Evolutionary conservation across 805 yeast genomes (phyloP).

Genomic region (Wickerhamomyces subpelliculosus): DNA sequence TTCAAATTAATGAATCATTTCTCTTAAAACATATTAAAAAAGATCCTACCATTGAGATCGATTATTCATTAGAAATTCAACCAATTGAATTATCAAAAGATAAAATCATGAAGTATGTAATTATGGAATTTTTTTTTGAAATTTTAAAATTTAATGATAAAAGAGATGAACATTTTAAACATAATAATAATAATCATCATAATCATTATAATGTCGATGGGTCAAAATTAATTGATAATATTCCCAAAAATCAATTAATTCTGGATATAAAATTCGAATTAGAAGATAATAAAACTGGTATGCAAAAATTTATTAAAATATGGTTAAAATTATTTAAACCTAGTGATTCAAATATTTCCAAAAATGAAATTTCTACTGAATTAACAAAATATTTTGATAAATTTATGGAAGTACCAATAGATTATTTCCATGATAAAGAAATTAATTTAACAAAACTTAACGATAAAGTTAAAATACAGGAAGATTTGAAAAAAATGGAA

Average conservation of each 20-base stretch:
- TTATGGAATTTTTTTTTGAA: neutral
- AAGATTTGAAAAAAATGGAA: too few species aligned
- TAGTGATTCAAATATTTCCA: neutral
- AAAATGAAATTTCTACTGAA: neutral
- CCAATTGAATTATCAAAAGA: neutral
- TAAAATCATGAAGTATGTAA: neutral
- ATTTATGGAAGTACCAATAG: slow-evolving; percentile 2
- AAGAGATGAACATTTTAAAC: neutral
- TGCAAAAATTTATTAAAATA: neutral
- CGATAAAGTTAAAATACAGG: too few species aligned
- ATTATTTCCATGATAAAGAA: slow-evolving; percentile 6
- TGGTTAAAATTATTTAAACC: neutral
- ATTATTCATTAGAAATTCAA: neutral
- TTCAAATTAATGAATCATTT: neutral
- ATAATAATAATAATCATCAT: too few species aligned
- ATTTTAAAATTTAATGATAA: neutral
- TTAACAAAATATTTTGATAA: neutral
- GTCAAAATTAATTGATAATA: neutral
- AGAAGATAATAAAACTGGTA: neutral
- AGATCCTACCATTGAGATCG: neutral
- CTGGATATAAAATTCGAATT: neutral
- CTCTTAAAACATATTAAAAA: neutral
- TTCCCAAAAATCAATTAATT: neutral
- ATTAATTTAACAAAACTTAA: too few species aligned
- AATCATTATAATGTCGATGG: too few species aligned